A percentile compares a stretch with the other conserved stretches of the same genome.
Evolutionary conservation across 2,329 filamentous ascomycete genomes (phyloP).

Genomic region (Aureobasidium namibiae): DNA sequence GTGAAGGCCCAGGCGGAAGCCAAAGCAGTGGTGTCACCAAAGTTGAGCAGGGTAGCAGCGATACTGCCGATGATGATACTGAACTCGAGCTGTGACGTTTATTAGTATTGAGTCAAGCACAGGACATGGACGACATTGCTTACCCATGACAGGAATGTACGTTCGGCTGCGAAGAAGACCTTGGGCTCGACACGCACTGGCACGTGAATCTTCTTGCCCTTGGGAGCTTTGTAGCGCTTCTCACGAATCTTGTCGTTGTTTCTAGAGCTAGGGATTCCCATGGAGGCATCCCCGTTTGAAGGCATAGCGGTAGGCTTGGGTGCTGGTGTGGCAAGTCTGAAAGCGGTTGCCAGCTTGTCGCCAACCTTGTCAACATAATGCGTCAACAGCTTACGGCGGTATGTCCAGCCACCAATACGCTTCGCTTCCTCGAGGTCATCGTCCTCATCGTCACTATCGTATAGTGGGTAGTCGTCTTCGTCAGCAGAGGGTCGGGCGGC

Average conservation of each 20-base stretch:
- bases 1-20: constrained; percentile 63
- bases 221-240: constrained; percentile 59
- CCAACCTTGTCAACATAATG: constrained; percentile 43
- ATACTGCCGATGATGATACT: constrained; percentile 89
- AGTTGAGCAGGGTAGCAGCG: constrained; percentile 75
- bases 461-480: constrained; percentile 69
- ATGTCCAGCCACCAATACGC: constrained; percentile 66
- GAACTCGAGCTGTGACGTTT: constrained; percentile 67
- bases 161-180: constrained; percentile 92
- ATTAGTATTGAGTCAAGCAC: neutral
- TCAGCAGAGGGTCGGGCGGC: constrained; percentile 48
- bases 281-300: constrained; percentile 22
- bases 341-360: constrained; percentile 25
- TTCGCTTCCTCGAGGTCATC: constrained; percentile 72
- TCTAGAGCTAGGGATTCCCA: constrained; percentile 33
- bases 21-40: constrained; percentile 59
- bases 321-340: constrained; percentile 28
- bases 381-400: constrained; percentile 50
- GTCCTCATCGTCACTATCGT: constrained; percentile 75
- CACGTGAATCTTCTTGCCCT: constrained; percentile 85
- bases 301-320: constrained; percentile 38
- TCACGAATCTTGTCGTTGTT: constrained; percentile 25
- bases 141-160: constrained; percentile 92
- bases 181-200: constrained; percentile 94
- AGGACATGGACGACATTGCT: constrained; percentile 23